Evolutionary conservation across 805 yeast species (phyloP).

Genomic region (Saccharomycopsis malanga): DNA sequence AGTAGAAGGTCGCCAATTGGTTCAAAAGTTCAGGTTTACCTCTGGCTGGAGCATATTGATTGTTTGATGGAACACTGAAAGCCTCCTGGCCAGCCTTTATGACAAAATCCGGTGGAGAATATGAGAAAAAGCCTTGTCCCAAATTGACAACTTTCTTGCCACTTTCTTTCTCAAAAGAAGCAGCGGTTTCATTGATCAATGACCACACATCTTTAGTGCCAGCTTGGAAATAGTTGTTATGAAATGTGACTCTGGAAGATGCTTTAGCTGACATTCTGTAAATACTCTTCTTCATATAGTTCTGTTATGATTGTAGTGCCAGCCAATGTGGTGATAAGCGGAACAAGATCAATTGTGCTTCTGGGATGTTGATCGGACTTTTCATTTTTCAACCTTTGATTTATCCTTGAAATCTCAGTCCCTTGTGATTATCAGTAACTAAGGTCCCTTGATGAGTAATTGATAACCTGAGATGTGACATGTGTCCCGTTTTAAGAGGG

Average conservation of each 20-base stretch:
- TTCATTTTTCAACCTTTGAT: no score
- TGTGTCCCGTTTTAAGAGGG: no score
- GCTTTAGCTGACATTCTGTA: background rate
- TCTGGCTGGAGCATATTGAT: constrained; percentile 88
- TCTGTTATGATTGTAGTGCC: no score
- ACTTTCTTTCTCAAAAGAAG: constrained; percentile 38
- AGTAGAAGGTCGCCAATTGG: constrained; percentile 64
- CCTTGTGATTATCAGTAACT: no score
- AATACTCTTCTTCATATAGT: background rate
- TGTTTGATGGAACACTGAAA: constrained; percentile 61
- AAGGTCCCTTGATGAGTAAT: no score
- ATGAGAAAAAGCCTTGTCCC: constrained; percentile 97
- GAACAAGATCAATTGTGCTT: no score
- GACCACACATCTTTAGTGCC: constrained; percentile 92
- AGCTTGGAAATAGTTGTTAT: constrained; percentile 63
- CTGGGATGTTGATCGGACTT: no score
- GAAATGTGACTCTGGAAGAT: constrained; percentile 25
- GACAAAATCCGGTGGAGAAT: constrained; percentile 93
- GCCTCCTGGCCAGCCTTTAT: constrained; percentile 74
- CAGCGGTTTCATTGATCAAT: constrained; percentile 89
- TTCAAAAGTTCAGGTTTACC: constrained; percentile 75
- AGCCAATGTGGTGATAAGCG: no score
- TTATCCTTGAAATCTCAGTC: no score
- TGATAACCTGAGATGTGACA: no score
- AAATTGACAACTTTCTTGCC: constrained; percentile 80